These are phyloP conservation scores for Penicillium psychrosexuale DNA, from an alignment of 2,329 filamentous ascomycete species.

Conservation along the genomic window DNA sequence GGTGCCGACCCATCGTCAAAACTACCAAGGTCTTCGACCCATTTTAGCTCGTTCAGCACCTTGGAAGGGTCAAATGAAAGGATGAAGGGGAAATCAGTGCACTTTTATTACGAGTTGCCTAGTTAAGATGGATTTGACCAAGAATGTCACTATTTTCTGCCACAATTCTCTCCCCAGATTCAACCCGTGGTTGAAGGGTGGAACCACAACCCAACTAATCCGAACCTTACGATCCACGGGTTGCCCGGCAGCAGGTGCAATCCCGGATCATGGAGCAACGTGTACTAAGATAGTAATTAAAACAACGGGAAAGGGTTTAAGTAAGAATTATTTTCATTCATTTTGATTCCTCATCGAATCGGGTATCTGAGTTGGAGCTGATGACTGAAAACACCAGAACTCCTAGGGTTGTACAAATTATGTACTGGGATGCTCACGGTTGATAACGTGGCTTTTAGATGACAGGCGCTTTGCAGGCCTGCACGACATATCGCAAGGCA, in stretches of 20 bases:
- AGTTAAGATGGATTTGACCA: not conserved
- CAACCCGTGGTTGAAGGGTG: not conserved
- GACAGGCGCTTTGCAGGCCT: not conserved
- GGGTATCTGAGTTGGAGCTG: constrained; percentile 8
- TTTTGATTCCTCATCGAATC: constrained; percentile 11
- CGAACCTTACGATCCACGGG: not conserved
- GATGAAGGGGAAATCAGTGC: not conserved
- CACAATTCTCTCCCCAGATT: not conserved
- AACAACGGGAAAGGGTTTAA: not conserved
- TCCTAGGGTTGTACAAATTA: not conserved
- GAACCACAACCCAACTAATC: not conserved
- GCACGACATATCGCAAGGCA: not conserved
- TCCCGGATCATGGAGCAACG: not conserved
- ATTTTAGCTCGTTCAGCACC: constrained; percentile 7
- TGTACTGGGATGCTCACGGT: constrained; percentile 6
- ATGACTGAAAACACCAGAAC: constrained; percentile 1
- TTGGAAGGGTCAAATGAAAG: not conserved
- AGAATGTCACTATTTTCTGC: not conserved
- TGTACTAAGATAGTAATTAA: not conserved
- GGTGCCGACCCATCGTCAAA: not conserved
- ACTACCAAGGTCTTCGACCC: constrained; percentile 5
- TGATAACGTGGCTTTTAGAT: not conserved
- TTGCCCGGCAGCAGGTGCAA: not conserved
- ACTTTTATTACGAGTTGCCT: no score
- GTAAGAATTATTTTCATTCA: not conserved